Percentiles rank a stretch among this genome's conserved stretches.
Evolutionary conservation across 805 yeast species (phyloP).

Genomic region (Kuraishia floccosa): DNA sequence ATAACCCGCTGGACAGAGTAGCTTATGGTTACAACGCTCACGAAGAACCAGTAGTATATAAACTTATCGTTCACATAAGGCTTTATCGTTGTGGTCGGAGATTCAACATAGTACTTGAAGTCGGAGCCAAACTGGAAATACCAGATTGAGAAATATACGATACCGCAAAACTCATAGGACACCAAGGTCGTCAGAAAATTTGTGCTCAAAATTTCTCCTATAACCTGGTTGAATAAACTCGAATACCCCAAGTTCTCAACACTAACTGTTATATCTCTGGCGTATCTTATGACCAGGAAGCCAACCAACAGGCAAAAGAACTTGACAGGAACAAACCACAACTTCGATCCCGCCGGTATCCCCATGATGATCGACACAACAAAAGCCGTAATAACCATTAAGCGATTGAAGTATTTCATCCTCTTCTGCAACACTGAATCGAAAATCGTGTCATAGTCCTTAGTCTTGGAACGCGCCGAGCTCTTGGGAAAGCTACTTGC

Average conservation of each 20-base stretch:
- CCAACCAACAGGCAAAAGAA: conserved; percentile 14
- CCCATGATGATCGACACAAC: conserved; percentile 9
- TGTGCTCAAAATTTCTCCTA: conserved; percentile 12
- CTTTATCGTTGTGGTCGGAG: conserved; percentile 25
- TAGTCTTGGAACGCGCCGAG: neutral
- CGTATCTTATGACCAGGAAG: conserved; percentile 14
- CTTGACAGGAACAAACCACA: conserved; percentile 14
- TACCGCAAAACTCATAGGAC: conserved; percentile 11
- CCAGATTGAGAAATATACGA: conserved; percentile 8
- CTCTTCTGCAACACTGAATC: conserved; percentile 13
- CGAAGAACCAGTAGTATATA: conserved; percentile 38
- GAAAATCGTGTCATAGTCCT: conserved; percentile 10
- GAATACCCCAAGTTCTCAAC: conserved; percentile 13
- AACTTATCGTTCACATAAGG: conserved; percentile 29
- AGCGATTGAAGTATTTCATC: conserved; percentile 15
- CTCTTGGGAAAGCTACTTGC: too few species aligned
- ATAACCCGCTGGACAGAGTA: conserved; percentile 41
- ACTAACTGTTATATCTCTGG: conserved; percentile 15
- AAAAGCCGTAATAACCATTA: conserved; percentile 12
- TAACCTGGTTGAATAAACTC: conserved; percentile 12
- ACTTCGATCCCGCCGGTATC: conserved; percentile 10
- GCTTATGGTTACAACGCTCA: conserved; percentile 24
- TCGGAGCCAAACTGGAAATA: conserved; percentile 10
- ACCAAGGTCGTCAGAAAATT: conserved; percentile 10
- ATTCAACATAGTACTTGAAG: conserved; percentile 15